These are phyloP conservation scores for Leishmania turanica DNA, from an alignment of 208 protist genomes.

Conservation along the genomic window DNA sequence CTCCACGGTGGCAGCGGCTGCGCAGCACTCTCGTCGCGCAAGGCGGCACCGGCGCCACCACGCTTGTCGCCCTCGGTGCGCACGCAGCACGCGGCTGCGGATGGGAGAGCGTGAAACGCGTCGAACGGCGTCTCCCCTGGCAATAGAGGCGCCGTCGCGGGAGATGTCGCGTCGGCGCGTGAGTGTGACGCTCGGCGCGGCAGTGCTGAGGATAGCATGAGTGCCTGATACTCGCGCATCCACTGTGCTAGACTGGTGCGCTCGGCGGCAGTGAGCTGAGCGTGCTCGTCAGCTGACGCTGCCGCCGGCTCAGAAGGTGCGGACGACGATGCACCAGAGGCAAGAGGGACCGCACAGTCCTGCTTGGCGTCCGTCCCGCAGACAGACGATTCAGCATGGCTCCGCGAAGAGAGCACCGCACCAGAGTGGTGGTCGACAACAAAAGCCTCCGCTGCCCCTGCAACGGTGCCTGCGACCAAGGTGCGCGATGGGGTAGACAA, in stretches of 20 bases:
- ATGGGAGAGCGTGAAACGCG: background rate
- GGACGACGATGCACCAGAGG: background rate
- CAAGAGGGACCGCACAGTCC: background rate
- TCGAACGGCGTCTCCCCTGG: background rate
- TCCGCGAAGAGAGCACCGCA: background rate
- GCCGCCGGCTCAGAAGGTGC: background rate
- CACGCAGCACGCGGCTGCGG: background rate
- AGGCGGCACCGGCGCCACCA: background rate
- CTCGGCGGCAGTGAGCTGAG: conserved; percentile 7
- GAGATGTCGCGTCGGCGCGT: background rate
- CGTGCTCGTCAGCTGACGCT: background rate
- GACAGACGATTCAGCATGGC: background rate
- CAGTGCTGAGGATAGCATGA: conserved; percentile 27
- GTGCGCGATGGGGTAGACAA: background rate
- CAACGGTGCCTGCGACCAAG: background rate
- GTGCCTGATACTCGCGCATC: conserved; percentile 28
- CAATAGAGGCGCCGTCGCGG: background rate
- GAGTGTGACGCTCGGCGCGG: conserved; percentile 2
- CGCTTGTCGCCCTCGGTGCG: background rate
- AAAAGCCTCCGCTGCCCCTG: background rate
- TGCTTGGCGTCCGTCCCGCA: background rate
- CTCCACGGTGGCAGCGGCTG: background rate
- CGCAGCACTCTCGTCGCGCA: background rate
- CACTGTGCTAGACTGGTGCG: conserved; percentile 8
- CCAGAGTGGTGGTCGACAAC: background rate